These are phyloP conservation scores for Ilyonectria destructans DNA, from an alignment of 2,329 filamentous ascomycete genomes.

Conservation along the genomic window DNA sequence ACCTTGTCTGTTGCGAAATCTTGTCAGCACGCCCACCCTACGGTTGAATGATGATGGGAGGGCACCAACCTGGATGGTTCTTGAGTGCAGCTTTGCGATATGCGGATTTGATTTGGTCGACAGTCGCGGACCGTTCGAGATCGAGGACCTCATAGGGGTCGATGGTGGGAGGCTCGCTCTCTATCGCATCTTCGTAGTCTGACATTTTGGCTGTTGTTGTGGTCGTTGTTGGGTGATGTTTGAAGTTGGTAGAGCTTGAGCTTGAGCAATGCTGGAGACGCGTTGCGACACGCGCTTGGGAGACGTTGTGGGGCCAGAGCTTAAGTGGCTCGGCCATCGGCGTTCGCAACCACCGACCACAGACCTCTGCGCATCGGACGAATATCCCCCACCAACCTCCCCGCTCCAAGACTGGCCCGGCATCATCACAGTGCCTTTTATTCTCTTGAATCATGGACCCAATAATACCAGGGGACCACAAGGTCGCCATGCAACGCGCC, in stretches of 20 bases:
- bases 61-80: constrained; percentile 82
- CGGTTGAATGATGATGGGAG: background rate
- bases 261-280: constrained; percentile 31
- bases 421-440: background rate
- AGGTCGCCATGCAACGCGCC: constrained; percentile 76
- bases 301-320: constrained; percentile 37
- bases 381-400: background rate
- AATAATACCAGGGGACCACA: constrained; percentile 59
- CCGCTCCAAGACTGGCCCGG: background rate
- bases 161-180: constrained; percentile 74
- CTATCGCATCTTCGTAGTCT: constrained; percentile 67
- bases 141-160: constrained; percentile 87
- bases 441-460: constrained; percentile 41
- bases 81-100: constrained; percentile 93
- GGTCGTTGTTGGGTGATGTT: constrained; percentile 31
- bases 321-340: constrained; percentile 49
- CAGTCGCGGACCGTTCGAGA: constrained; percentile 79
- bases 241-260: constrained; percentile 6
- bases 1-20: constrained; percentile 79
- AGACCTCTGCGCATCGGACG: background rate
- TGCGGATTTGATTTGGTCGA: constrained; percentile 87
- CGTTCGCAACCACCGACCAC: constrained; percentile 36
- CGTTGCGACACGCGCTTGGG: constrained; percentile 42
- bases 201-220: constrained; percentile 58
- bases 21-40: constrained; percentile 33